These are phyloP conservation scores for Neurospora intermedia DNA, from an alignment of 495 filamentous ascomycete species.

Conservation along the genomic window DNA sequence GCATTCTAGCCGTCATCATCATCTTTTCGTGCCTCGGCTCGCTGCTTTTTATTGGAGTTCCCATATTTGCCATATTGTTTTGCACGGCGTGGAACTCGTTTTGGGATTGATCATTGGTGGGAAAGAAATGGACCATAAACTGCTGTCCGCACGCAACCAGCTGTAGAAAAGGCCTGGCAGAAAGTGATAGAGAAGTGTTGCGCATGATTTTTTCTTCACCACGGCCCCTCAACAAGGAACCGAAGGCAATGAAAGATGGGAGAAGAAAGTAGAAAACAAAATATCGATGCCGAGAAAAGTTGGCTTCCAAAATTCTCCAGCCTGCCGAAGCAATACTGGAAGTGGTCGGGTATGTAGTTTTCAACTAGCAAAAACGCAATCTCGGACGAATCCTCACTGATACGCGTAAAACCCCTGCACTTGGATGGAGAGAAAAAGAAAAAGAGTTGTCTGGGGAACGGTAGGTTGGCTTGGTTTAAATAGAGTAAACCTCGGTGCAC, in stretches of 20 bases:
- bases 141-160: too few relatives aligned
- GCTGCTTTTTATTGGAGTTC: not conserved
- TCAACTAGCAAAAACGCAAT: conserved; percentile 47
- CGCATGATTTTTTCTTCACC: conserved; percentile 13
- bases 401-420: conserved; percentile 38
- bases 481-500: too few relatives aligned
- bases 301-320: conserved; percentile 22
- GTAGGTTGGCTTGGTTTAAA: not conserved
- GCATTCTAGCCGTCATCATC: not conserved
- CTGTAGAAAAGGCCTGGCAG: too few relatives aligned
- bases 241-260: conserved; percentile 21
- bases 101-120: too few relatives aligned
- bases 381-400: conserved; percentile 47
- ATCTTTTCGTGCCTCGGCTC: not conserved
- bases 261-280: too few relatives aligned
- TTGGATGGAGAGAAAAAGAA: conserved; percentile 21
- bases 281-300: too few relatives aligned
- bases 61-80: not conserved
- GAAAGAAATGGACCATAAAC: too few relatives aligned
- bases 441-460: not conserved
- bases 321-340: conserved; percentile 16
- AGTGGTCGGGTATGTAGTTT: conserved; percentile 44
- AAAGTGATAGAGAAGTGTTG: not conserved
- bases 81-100: not conserved
- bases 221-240: conserved; percentile 9